Evolutionary conservation across 2,329 filamentous ascomycete species (phyloP).

Genomic region (Beauveria scarabaeidicola): DNA sequence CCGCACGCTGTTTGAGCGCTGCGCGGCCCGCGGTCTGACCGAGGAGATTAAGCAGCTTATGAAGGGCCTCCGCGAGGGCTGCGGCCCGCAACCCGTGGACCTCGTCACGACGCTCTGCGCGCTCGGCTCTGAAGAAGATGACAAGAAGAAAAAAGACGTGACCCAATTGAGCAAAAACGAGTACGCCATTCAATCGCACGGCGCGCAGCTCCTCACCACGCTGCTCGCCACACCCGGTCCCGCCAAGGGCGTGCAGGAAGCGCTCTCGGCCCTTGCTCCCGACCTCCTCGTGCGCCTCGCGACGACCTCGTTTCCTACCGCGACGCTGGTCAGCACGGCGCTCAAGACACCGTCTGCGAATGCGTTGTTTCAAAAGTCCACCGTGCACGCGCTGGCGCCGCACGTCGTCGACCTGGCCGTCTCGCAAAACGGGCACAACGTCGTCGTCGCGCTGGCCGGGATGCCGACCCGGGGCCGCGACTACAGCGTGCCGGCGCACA

Average conservation of each 20-base stretch:
- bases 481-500: slow-evolving; percentile 45
- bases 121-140: slow-evolving; percentile 28
- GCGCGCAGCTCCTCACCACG: slow-evolving; percentile 69
- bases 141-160: slow-evolving; percentile 27
- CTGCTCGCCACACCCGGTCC: slow-evolving; percentile 71
- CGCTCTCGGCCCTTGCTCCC: slow-evolving; percentile 51
- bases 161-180: slow-evolving; percentile 46
- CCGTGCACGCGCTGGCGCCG: slow-evolving; percentile 40
- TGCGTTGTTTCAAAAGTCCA: slow-evolving; percentile 47
- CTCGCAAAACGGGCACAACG: slow-evolving; percentile 42
- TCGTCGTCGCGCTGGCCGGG: slow-evolving; percentile 40
- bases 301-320: slow-evolving; percentile 40
- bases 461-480: slow-evolving; percentile 42
- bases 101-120: slow-evolving; percentile 43
- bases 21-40: slow-evolving; percentile 55
- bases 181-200: slow-evolving; percentile 53
- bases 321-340: slow-evolving; percentile 42
- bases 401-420: slow-evolving; percentile 37
- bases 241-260: slow-evolving; percentile 62
- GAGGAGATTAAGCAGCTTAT: slow-evolving; percentile 41
- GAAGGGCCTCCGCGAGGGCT: slow-evolving; percentile 39
- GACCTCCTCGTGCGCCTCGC: slow-evolving; percentile 57
- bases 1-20: slow-evolving; percentile 75
- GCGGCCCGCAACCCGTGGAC: slow-evolving; percentile 37
- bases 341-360: slow-evolving; percentile 39